Percentiles rank a stretch among this genome's conserved stretches.
Evolutionary conservation across 2,329 filamentous ascomycete genomes (phyloP).

Genomic region (Ploettnerulaceae sp.): DNA sequence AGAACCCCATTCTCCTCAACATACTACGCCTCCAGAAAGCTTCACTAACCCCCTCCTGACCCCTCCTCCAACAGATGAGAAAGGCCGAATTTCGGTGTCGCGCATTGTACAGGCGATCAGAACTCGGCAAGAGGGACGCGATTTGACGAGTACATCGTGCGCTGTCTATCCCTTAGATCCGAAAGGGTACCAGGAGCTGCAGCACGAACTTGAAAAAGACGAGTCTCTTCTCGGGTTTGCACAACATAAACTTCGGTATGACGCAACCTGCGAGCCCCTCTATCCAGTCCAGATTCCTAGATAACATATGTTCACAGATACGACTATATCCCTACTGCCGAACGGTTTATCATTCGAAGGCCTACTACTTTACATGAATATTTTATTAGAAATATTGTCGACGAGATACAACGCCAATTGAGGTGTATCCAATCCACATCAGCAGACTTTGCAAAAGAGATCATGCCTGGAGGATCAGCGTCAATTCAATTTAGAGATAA

Average conservation of each 20-base stretch:
- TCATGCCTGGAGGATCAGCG: slow-evolving; percentile 11
- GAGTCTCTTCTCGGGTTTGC: slow-evolving; percentile 18
- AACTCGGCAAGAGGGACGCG: slow-evolving; percentile 10
- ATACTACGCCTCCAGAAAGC: slow-evolving; percentile 16
- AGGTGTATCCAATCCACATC: slow-evolving; percentile 9
- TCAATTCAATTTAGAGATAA: slow-evolving; percentile 11
- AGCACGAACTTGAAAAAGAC: slow-evolving; percentile 14
- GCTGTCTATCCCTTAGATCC: slow-evolving; percentile 10
- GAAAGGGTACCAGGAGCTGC: slow-evolving; percentile 18
- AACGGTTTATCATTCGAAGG: slow-evolving; percentile 22
- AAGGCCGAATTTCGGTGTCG: slow-evolving; percentile 9
- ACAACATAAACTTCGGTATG: slow-evolving; percentile 23
- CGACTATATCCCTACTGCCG: slow-evolving; percentile 22
- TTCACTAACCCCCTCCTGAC: slow-evolving; percentile 18
- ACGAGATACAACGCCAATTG: slow-evolving; percentile 15
- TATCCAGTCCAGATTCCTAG: slow-evolving; percentile 11
- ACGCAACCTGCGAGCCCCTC: slow-evolving; percentile 11
- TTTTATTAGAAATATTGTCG: slow-evolving; percentile 17
- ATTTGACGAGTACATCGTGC: slow-evolving; percentile 13
- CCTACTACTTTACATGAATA: slow-evolving; percentile 20
- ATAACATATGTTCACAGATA: slow-evolving; percentile 14
- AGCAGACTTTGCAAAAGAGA: slow-evolving; percentile 13
- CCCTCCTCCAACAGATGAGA: slow-evolving; percentile 21
- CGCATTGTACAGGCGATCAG: slow-evolving; percentile 16
- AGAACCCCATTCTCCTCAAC: background rate